Conservation (phyloP, 345 rosid species). For the Corchorus capsularis region DNA sequence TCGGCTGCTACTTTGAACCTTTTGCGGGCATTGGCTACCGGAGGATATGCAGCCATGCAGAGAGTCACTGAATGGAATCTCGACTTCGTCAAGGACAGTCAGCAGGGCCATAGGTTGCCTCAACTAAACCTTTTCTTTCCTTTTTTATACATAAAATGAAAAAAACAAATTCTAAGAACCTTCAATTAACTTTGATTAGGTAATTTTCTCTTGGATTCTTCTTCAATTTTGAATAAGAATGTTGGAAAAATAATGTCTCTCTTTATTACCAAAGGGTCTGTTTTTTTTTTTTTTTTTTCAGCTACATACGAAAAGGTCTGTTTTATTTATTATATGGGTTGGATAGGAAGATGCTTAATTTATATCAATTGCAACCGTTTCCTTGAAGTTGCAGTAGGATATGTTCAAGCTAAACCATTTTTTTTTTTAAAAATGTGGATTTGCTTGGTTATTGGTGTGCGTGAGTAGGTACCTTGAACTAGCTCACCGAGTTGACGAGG, state of each 20-base stretch:
- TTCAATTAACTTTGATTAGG: not conserved
- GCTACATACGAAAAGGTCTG: too few relatives aligned
- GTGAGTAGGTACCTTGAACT: constrained; percentile 38
- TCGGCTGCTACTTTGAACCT: constrained; percentile 48
- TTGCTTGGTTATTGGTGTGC: constrained; percentile 3
- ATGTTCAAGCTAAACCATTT: too few relatives aligned
- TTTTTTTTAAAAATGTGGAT: not conserved
- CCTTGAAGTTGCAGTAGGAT: not conserved
- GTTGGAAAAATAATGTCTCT: too few relatives aligned
- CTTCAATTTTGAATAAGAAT: not conserved
- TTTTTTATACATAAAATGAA: not conserved
- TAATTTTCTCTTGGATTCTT: not conserved
- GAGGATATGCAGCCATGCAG: constrained; percentile 55
- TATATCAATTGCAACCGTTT: not conserved
- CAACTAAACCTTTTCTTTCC: not conserved
- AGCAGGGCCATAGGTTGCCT: constrained; percentile 41
- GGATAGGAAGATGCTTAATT: too few relatives aligned
- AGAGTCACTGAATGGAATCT: constrained; percentile 46
- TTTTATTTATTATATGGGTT: too few relatives aligned
- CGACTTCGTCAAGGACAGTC: constrained; percentile 42
- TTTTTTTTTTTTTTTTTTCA: too few relatives aligned
- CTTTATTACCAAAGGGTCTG: too few relatives aligned
- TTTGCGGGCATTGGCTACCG: constrained; percentile 45
- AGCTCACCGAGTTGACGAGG: constrained; percentile 45
- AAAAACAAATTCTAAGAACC: too few relatives aligned